Evolutionary conservation across 768 basidiomycete genomes (phyloP).

Genomic region (Chlorophyllum brunneum): DNA sequence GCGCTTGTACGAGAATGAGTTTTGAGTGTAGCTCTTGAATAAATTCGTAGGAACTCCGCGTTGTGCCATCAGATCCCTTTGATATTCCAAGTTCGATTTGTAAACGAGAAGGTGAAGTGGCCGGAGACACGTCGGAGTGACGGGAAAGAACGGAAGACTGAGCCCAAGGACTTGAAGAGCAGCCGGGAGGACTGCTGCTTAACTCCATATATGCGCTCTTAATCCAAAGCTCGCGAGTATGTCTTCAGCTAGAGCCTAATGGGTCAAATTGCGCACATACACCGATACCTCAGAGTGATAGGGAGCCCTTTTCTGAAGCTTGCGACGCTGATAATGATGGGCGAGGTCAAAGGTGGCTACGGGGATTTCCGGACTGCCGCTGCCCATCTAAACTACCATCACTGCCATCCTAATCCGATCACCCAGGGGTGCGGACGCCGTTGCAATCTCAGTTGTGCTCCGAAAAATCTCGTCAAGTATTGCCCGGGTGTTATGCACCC

Average conservation of each 20-base stretch:
- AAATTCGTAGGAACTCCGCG: neutral
- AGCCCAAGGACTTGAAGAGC: neutral
- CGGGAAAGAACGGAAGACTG: neutral
- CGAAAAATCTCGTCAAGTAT: too few species aligned
- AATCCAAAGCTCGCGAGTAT: neutral
- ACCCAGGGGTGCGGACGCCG: too few species aligned
- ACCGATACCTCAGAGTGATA: too few species aligned
- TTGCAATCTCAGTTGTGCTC: too few species aligned
- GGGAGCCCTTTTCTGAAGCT: too few species aligned
- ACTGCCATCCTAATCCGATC: too few species aligned
- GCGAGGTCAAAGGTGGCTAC: too few species aligned
- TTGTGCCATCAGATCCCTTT: neutral
- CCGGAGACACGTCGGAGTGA: neutral
- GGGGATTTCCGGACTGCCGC: too few species aligned
- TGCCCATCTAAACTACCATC: too few species aligned
- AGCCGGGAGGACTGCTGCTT: neutral
- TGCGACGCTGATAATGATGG: too few species aligned
- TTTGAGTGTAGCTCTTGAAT: neutral
- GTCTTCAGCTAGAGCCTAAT: neutral
- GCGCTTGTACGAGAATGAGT: neutral
- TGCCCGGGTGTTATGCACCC: too few species aligned
- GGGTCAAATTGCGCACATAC: too few species aligned
- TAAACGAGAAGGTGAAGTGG: neutral
- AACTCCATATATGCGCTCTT: neutral
- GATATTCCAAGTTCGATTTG: neutral